Conservation (phyloP, 2,329 filamentous ascomycete species). For the Ophiostoma pallidulum region DNA sequence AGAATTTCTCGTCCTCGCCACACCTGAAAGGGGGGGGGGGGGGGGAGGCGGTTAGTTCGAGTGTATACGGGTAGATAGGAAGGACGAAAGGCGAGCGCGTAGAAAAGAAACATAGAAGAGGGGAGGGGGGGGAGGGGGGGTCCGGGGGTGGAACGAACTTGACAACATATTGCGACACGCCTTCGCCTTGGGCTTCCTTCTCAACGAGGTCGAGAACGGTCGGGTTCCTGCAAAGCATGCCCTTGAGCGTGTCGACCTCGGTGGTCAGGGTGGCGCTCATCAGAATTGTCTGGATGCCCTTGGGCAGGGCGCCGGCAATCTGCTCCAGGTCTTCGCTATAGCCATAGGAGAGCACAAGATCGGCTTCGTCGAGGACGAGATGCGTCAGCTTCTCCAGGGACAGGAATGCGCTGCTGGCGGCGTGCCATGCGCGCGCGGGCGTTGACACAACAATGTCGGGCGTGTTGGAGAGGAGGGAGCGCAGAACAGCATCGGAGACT, state of each 20-base stretch:
- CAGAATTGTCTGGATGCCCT: constrained; percentile 79
- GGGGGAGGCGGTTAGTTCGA: no score
- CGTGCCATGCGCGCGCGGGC: constrained; percentile 70
- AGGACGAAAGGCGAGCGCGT: not conserved
- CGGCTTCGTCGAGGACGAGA: constrained; percentile 87
- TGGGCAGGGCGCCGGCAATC: constrained; percentile 67
- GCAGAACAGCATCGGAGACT: constrained; percentile 79
- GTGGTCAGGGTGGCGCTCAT: constrained; percentile 83
- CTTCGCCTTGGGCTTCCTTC: constrained; percentile 64
- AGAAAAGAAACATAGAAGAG: constrained; percentile 2
- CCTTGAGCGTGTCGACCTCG: constrained; percentile 78
- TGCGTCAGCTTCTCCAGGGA: constrained; percentile 62
- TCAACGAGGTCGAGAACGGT: constrained; percentile 75
- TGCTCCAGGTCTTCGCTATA: constrained; percentile 84
- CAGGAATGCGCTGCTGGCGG: constrained; percentile 64
- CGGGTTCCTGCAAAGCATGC: constrained; percentile 75
- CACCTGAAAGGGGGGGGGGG: constrained; percentile 51
- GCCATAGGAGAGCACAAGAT: constrained; percentile 86
- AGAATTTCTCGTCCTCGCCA: constrained; percentile 94
- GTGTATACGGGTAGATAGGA: constrained; percentile 14
- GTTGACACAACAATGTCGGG: constrained; percentile 90
- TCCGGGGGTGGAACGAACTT: constrained; percentile 39
- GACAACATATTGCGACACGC: constrained; percentile 78
- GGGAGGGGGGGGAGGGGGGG: no score
- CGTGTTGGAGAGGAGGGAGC: constrained; percentile 71